Evolutionary conservation across 306 rosid species (phyloP).

Genomic region (Casuarina cunninghamiana): DNA sequence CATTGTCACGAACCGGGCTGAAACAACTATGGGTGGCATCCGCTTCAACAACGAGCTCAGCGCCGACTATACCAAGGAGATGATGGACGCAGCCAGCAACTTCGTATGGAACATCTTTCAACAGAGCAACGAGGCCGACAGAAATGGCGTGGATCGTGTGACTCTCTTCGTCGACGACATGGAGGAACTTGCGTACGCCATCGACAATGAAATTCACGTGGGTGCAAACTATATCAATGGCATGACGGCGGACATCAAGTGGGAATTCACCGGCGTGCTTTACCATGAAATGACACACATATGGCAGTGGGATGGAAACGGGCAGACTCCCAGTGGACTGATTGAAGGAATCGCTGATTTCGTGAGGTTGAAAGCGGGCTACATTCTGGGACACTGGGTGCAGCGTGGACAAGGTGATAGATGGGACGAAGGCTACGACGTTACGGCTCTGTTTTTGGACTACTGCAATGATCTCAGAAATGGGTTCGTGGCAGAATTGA

Average conservation of each 20-base stretch:
- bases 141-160: conserved; percentile 23
- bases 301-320: conserved; percentile 34
- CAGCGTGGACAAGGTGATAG: conserved; percentile 19
- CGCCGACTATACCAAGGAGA: conserved; percentile 25
- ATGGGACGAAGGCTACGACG: conserved; percentile 41
- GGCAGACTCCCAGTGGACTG: neutral
- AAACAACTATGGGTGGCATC: conserved; percentile 38
- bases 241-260: conserved; percentile 14
- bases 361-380: conserved; percentile 43
- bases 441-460: conserved; percentile 42
- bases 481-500: conserved; percentile 52
- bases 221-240: conserved; percentile 28
- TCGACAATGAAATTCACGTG: conserved; percentile 43
- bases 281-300: conserved; percentile 49
- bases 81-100: conserved; percentile 27
- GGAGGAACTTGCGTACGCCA: conserved; percentile 27
- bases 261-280: conserved; percentile 33
- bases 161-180: conserved; percentile 32
- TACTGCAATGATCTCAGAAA: conserved; percentile 31
- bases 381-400: conserved; percentile 9
- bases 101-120: conserved; percentile 39
- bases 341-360: conserved; percentile 48
- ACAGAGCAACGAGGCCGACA: conserved; percentile 18
- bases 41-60: conserved; percentile 41
- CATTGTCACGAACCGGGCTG: conserved; percentile 40